Evolutionary conservation across 2,329 filamentous ascomycete genomes (phyloP).

Genomic region (Cyphellophora attinorum): DNA sequence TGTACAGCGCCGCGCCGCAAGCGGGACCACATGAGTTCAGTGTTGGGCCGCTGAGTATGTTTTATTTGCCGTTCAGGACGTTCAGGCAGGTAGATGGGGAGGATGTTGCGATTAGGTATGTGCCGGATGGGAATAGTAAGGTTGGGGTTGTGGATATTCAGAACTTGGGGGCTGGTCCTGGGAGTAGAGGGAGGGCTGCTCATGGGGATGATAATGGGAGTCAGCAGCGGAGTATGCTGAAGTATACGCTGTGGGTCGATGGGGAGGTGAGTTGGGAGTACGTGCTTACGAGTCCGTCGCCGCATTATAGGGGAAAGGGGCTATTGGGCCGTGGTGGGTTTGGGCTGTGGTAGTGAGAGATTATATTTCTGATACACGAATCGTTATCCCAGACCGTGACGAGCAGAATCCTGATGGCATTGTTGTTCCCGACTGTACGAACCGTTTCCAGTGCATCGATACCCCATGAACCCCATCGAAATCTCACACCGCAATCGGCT

Average conservation of each 20-base stretch:
- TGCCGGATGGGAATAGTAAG: conserved; percentile 76
- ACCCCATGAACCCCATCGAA: too few species aligned
- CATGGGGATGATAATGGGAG: conserved; percentile 43
- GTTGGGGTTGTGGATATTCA: conserved; percentile 77
- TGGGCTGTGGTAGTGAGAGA: neutral
- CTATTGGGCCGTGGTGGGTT: neutral
- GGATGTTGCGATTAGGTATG: conserved; percentile 76
- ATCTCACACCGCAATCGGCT: too few species aligned
- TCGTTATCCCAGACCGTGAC: too few species aligned
- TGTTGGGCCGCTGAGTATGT: conserved; percentile 84
- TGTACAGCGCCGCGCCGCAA: conserved; percentile 18
- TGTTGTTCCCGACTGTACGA: too few species aligned
- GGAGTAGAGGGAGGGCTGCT: conserved; percentile 16
- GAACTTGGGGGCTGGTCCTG: conserved; percentile 20
- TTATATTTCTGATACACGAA: too few species aligned
- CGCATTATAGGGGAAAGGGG: neutral
- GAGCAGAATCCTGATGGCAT: too few species aligned
- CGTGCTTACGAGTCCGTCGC: conserved; percentile 26
- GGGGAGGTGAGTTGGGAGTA: conserved; percentile 67
- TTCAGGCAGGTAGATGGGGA: conserved; percentile 74
- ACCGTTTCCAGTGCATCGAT: too few species aligned
- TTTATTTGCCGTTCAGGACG: conserved; percentile 75
- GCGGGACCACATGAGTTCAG: conserved; percentile 72
- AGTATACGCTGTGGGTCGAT: conserved; percentile 74
- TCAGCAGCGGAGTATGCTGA: conserved; percentile 50